Evolutionary conservation across 768 basidiomycete species (phyloP).

Genomic region (Naganishia kalamii): DNA sequence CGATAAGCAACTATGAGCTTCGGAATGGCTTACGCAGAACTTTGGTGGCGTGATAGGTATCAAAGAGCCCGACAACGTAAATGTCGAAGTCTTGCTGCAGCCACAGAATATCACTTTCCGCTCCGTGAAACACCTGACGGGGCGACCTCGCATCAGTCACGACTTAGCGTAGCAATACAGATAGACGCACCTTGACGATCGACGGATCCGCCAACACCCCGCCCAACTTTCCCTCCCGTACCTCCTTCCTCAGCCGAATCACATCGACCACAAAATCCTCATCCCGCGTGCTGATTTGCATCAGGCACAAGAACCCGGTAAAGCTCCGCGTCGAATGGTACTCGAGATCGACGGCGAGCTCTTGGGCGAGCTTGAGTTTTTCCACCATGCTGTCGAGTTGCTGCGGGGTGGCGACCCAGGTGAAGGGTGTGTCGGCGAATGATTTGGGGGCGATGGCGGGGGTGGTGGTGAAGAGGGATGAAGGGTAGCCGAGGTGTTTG

Average conservation of each 20-base stretch:
- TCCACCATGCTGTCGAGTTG: slow-evolving; percentile 61
- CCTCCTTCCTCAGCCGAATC: slow-evolving; percentile 64
- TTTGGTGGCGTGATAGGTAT: slow-evolving; percentile 91
- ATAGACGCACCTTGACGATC: slow-evolving; percentile 59
- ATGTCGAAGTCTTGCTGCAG: slow-evolving; percentile 91
- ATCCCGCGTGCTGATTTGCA: slow-evolving; percentile 61
- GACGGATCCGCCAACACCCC: slow-evolving; percentile 77
- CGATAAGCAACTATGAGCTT: background rate
- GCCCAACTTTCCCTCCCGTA: slow-evolving; percentile 59
- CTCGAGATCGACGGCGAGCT: slow-evolving; percentile 91
- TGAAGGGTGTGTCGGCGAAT: slow-evolving; percentile 63
- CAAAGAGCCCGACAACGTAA: slow-evolving; percentile 92
- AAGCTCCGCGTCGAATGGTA: slow-evolving; percentile 84
- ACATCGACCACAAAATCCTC: slow-evolving; percentile 84
- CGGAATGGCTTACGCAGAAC: slow-evolving; percentile 57
- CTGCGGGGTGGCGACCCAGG: slow-evolving; percentile 60
- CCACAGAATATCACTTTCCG: slow-evolving; percentile 90
- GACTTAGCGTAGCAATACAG: background rate
- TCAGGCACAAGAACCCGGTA: slow-evolving; percentile 80
- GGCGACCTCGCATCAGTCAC: slow-evolving; percentile 49
- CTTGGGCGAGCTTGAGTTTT: slow-evolving; percentile 59
- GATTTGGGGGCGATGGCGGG: slow-evolving; percentile 54
- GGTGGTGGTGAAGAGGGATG: slow-evolving; percentile 57
- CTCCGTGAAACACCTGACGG: slow-evolving; percentile 64
- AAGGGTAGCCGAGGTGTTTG: slow-evolving; percentile 63